These are phyloP conservation scores for Argentina anserina DNA, from an alignment of 306 rosid genomes.

Conservation along the genomic window DNA sequence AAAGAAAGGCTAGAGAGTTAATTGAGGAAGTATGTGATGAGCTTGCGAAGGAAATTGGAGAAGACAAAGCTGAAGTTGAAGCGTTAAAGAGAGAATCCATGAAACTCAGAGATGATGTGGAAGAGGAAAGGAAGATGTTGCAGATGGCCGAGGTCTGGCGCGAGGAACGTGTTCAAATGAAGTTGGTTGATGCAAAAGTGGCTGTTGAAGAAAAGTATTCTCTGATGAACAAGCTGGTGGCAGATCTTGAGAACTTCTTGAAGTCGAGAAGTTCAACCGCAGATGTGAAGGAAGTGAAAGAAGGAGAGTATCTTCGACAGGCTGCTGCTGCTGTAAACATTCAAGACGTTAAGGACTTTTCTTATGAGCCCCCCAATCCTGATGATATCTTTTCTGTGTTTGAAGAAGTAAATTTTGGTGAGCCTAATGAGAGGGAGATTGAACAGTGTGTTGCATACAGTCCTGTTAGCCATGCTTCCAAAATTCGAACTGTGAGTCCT, in stretches of 20 bases:
- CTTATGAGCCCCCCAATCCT: slow-evolving; percentile 66
- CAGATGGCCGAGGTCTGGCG: slow-evolving; percentile 99
- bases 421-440: slow-evolving; percentile 61
- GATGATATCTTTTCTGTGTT: slow-evolving; percentile 74
- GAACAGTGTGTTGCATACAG: slow-evolving; percentile 60
- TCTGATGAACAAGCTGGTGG: slow-evolving; percentile 74
- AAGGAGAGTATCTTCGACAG: slow-evolving; percentile 52
- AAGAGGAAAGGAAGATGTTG: slow-evolving; percentile 85
- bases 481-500: slow-evolving; percentile 67
- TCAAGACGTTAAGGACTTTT: slow-evolving; percentile 61
- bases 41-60: slow-evolving; percentile 94
- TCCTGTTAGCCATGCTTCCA: slow-evolving; percentile 64
- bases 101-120: slow-evolving; percentile 71
- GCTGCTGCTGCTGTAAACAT: slow-evolving; percentile 59
- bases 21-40: slow-evolving; percentile 90
- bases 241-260: slow-evolving; percentile 58
- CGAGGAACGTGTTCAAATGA: slow-evolving; percentile 97
- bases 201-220: slow-evolving; percentile 84
- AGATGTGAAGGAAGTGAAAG: slow-evolving; percentile 64
- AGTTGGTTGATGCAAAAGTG: slow-evolving; percentile 85
- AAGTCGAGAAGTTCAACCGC: slow-evolving; percentile 37
- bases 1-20: slow-evolving; percentile 70
- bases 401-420: slow-evolving; percentile 61
- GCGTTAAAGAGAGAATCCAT: slow-evolving; percentile 63
- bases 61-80: slow-evolving; percentile 85